Evolutionary conservation across 2,329 filamentous ascomycete genomes (phyloP), one percentile per base, ranked within the genome.

Genomic region (Neurospora sp.): DNA sequence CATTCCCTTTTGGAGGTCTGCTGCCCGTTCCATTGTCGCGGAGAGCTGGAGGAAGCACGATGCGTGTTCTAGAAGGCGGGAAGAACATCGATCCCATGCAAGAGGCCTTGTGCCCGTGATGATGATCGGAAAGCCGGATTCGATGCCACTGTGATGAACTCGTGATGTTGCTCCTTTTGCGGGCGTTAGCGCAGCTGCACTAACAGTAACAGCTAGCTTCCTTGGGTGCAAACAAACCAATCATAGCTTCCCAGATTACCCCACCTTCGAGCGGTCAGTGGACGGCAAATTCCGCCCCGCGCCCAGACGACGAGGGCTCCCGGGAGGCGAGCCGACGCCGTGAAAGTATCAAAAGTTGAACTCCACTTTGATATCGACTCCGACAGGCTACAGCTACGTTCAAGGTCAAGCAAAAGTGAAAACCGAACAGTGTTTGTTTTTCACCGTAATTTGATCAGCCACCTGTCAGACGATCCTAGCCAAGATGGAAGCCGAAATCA

Each of bases 401-500:
- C 52, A 33, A 62, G 52, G 23, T 62, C 46, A 57, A 62, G 52
- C 23, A 62, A 62, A 62, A 33, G 52, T 28, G n/a, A 28, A 52
- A 52, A 15, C 11, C 19, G 6, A 28, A 28, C 43, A 52, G 46
- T 52, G 52, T 62, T 62, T 33, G 52, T 33, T 62, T 62, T 62
- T 10, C 23, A 62, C 52, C 52, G 23, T 62, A 33, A 4, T 62
- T 33, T 62, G 52, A 36, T 62, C 52, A 17, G 12, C 23, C 15
- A 36, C 28, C 52, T 33, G 52, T 62, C 52, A 62, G 28, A 62
- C 52, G 23, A 62, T 36, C 28, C 28, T 66, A 70, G 8, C 68
- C 72, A 81, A 72, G 73, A 97, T 97, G 93, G 93, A 97, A 81
- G 86, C 91, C 77, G 92, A 97, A 82, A 93, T 97, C 79, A 91